Evolutionary conservation across 2,329 filamentous ascomycete species (phyloP), one percentile per base, ranked within the genome.

Genomic region (Fusarium torreyae): DNA sequence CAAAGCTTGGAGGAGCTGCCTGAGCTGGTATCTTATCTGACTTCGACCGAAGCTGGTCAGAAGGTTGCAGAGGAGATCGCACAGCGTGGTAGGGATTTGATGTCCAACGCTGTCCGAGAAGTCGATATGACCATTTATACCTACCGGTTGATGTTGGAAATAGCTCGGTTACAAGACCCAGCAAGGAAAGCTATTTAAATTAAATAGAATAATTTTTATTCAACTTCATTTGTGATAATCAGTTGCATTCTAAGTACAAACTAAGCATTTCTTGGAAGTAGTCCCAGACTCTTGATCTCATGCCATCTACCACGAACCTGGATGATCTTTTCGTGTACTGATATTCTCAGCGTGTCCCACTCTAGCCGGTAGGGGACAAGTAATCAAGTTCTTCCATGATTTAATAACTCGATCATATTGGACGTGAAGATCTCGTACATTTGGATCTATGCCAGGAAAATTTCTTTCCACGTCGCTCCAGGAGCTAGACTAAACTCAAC

Each of bases 71-170:
- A 77, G 28, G 76, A 80, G 28, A 85, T 92, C 62, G 89, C 88
- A 1, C 80, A 85, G 49, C 74, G 78, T 9, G 88, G 89, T 1
- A 79, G 81, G 10, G 80, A 83, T 10, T 92, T 89, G 89, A 84
- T 84, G 46, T 73, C 69, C 0, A 83, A 80, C 69, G 85, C 84
- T 13, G 71, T 92, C 34, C 75, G 89, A 42, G 86, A 87, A 44
- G 83, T 86, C 38, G 89, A 92, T 73, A 83, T 89, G 71, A 82
- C 85, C 28, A 81, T 87, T 3, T 90, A 89, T 80, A 81, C 87
- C 28, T 91, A 90, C 70, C 80, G 90, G 50, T 73, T 91, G 60
- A 65, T 92, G 69, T 72, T 91, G 24, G 89, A 92, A 80, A 83
- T 84, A 50, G 80, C 79, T 18, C 78, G 83, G 49, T 44, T 84